These are phyloP conservation scores for Yamadazyma membranifaciens DNA, from an alignment of 1,139 yeast species.

Conservation along the genomic window DNA sequence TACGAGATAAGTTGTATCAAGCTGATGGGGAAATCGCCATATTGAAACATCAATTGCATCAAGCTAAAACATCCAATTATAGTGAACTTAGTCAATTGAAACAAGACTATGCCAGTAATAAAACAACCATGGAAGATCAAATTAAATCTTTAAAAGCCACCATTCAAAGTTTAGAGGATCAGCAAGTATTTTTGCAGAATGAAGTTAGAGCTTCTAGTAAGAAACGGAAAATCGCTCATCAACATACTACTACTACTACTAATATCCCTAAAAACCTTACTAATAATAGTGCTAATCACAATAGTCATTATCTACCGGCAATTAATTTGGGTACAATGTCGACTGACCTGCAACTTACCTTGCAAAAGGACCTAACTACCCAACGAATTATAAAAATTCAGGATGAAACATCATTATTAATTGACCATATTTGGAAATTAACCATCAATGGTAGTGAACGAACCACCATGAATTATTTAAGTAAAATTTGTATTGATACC, in stretches of 20 bases:
- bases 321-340: neutral
- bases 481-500: constrained; percentile 42
- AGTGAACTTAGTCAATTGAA: constrained; percentile 44
- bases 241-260: neutral
- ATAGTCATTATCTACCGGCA: neutral
- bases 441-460: constrained; percentile 50
- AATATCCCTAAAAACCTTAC: neutral
- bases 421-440: constrained; percentile 37
- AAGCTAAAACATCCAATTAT: constrained; percentile 43
- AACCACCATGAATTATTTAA: constrained; percentile 49
- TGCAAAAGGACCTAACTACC: constrained; percentile 1
- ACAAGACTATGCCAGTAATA: constrained; percentile 27
- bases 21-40: constrained; percentile 81
- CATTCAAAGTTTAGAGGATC: constrained; percentile 63
- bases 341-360: neutral
- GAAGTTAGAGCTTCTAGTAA: constrained; percentile 24
- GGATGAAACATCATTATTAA: constrained; percentile 35
- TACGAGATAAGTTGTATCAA: constrained; percentile 29
- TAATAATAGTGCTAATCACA: constrained; percentile 1
- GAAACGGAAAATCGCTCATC: constrained; percentile 2
- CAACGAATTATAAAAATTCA: constrained; percentile 23
- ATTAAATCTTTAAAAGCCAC: constrained; percentile 40
- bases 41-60: constrained; percentile 60
- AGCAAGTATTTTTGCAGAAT: constrained; percentile 60
- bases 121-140: constrained; percentile 39